phyloP scores from a whole-genome alignment of 2,329 filamentous ascomycete species.

The Fusarium sp. region DNA sequence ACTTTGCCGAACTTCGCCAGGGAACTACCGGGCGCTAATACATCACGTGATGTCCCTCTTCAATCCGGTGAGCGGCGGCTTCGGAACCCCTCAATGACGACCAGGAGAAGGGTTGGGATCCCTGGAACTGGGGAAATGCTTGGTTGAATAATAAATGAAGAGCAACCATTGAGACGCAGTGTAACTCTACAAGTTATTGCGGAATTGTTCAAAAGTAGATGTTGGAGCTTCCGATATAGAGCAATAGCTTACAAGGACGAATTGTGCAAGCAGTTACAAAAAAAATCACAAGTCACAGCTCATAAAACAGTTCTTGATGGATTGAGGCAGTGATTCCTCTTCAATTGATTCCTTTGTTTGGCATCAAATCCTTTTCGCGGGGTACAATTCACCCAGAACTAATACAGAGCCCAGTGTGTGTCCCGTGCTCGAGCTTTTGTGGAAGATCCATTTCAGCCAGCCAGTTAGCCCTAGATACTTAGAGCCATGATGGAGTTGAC shows the following conservation, averaged over 20 bases:
- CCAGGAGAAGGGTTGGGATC: not conserved
- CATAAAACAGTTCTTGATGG: constrained; percentile 19
- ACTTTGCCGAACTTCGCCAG: constrained; percentile 59
- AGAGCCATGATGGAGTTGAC: constrained; percentile 99
- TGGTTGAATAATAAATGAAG: not conserved
- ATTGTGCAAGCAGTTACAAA: not conserved
- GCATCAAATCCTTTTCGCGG: constrained; percentile 46
- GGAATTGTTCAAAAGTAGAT: not conserved
- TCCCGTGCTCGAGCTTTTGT: constrained; percentile 44
- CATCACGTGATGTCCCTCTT: constrained; percentile 49
- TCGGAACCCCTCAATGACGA: constrained; percentile 42
- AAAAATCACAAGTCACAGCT: not conserved
- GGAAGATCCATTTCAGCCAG: constrained; percentile 37
- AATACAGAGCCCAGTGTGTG: constrained; percentile 47
- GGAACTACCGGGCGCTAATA: constrained; percentile 45
- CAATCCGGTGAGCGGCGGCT: constrained; percentile 28
- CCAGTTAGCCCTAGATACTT: constrained; percentile 71
- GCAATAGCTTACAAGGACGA: not conserved
- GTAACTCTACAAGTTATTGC: not conserved
- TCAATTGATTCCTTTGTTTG: constrained; percentile 45
- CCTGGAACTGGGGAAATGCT: constrained; percentile 1
- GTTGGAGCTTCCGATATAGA: not conserved
- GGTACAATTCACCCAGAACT: constrained; percentile 42
- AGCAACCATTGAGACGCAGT: not conserved
- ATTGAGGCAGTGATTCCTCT: constrained; percentile 36